Conservation (phyloP, 176 grass and related monocot species). For the Miscanthus lutarioriparius region DNA sequence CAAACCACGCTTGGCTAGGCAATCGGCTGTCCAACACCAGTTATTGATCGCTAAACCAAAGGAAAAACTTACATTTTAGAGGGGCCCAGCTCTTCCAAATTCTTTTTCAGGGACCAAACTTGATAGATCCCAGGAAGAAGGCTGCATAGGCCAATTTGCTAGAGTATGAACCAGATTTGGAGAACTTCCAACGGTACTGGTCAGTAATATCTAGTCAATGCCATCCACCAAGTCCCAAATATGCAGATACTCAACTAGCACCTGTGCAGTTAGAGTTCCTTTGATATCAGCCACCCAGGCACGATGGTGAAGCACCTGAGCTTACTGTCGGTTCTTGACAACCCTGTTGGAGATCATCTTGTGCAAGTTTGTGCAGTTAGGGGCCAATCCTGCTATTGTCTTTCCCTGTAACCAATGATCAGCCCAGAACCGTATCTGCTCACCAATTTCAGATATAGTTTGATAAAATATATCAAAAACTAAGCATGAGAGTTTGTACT, state of each 20-base stretch:
- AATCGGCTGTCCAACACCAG: neutral
- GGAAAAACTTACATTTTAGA: neutral
- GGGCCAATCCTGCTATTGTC: too few relatives aligned
- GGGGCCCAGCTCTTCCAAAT: neutral
- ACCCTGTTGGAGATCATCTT: too few relatives aligned
- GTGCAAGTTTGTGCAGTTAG: too few relatives aligned
- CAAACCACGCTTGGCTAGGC: neutral
- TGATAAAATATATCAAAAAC: constrained; percentile 21
- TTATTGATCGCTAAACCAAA: neutral
- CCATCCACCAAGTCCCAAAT: neutral
- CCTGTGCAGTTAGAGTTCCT: neutral
- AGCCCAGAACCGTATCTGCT: too few relatives aligned
- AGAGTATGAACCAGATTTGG: neutral
- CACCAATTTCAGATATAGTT: neutral
- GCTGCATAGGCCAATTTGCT: neutral
- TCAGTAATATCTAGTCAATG: neutral
- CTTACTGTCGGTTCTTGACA: too few relatives aligned
- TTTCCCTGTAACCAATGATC: too few relatives aligned
- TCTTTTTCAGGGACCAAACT: neutral
- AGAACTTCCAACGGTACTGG: neutral
- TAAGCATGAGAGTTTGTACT: neutral
- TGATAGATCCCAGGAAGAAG: neutral
- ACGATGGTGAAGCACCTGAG: too few relatives aligned
- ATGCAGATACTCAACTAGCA: neutral
- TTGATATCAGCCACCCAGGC: too few relatives aligned